Conservation (phyloP, 805 yeast genomes). For the Metschnikowia henanensis region DNA sequence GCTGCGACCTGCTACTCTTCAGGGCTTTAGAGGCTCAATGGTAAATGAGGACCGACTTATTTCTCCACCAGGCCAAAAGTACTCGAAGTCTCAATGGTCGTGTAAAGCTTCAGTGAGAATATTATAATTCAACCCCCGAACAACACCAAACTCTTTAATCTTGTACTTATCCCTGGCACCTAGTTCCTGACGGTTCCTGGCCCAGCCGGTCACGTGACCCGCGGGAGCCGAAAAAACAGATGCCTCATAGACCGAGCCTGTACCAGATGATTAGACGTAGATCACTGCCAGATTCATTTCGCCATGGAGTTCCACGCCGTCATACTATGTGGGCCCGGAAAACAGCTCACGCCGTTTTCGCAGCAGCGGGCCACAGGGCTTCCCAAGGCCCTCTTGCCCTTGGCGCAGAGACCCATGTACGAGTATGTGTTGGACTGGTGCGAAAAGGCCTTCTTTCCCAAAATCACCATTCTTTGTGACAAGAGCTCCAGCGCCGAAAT, state of each 20-base stretch:
- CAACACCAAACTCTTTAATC: no score
- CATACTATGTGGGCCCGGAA: conserved; percentile 86
- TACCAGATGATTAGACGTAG: conserved; percentile 5
- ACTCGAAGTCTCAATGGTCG: no score
- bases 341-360: conserved; percentile 69
- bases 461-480: conserved; percentile 63
- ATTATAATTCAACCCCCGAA: no score
- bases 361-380: conserved; percentile 58
- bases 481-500: conserved; percentile 48
- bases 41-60: no score
- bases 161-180: no score
- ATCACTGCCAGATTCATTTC: no score
- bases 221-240: not conserved
- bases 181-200: not conserved
- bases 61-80: no score
- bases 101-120: no score
- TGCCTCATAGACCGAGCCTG: not conserved
- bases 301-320: conserved; percentile 91
- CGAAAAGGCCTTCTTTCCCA: conserved; percentile 75
- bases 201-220: not conserved
- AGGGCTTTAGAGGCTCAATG: no score
- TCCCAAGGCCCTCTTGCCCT: conserved; percentile 84
- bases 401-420: conserved; percentile 88
- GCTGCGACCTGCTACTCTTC: no score
- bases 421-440: conserved; percentile 93